A percentile compares a stretch with the other conserved stretches of the same genome.
These are phyloP conservation scores for Phaeolepiota aurea DNA, from an alignment of 768 basidiomycete species.

Conservation along the genomic window DNA sequence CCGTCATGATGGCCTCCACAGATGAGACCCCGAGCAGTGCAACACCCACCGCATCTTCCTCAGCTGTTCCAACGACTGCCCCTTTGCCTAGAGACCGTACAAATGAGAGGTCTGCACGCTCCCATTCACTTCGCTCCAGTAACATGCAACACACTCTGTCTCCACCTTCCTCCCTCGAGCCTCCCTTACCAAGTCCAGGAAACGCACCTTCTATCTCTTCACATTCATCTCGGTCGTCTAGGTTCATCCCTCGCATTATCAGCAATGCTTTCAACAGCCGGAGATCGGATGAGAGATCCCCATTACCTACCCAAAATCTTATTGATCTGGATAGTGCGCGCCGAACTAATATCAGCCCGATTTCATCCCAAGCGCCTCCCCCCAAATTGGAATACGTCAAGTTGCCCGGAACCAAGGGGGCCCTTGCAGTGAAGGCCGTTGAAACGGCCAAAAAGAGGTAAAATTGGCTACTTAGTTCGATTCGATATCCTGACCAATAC, in stretches of 20 bases:
- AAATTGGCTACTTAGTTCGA: too few species aligned
- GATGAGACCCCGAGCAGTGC: conserved; percentile 15
- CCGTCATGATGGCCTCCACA: conserved; percentile 39
- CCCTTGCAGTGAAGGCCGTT: conserved; percentile 76
- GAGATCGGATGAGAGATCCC: conserved; percentile 48
- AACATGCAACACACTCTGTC: conserved; percentile 20
- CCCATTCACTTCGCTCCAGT: conserved; percentile 32
- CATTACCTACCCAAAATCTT: conserved; percentile 25
- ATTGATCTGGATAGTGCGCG: conserved; percentile 31
- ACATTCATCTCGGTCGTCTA: conserved; percentile 37
- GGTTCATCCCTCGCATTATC: conserved; percentile 67
- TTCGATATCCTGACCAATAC: too few species aligned
- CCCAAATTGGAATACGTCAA: conserved; percentile 90
- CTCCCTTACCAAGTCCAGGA: conserved; percentile 9
- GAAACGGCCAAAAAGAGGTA: conserved; percentile 88
- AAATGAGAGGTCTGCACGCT: conserved; percentile 22
- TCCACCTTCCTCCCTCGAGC: conserved; percentile 7
- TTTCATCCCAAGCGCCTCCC: conserved; percentile 49
- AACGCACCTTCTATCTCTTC: conserved; percentile 18
- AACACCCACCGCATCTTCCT: conserved; percentile 6
- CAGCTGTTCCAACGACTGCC: conserved; percentile 14
- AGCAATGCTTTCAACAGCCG: conserved; percentile 53
- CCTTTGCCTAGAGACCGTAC: conserved; percentile 17
- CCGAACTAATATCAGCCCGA: conserved; percentile 19
- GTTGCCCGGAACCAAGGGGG: conserved; percentile 83